Evolutionary conservation across 306 rosid genomes (phyloP).

Genomic region (Acacia crassicarpa): DNA sequence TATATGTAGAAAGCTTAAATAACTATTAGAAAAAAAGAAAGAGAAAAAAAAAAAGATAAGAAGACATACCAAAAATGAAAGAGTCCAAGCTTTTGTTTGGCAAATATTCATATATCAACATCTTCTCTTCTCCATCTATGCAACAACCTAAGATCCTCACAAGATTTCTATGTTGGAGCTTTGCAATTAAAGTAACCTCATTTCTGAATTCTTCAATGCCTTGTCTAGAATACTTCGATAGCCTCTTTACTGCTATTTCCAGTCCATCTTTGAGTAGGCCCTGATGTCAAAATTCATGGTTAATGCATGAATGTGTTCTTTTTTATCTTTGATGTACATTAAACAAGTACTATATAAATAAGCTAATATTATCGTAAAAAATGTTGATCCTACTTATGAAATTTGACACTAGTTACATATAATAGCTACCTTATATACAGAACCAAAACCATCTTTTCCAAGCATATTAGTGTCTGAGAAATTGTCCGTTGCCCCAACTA

Average conservation of each 20-base stretch:
- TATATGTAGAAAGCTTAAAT: no score
- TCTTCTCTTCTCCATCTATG: slow-evolving; percentile 37
- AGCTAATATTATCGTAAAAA: not conserved
- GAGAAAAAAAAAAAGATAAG: no score
- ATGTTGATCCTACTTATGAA: not conserved
- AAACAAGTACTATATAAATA: not conserved
- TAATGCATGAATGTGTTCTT: no score
- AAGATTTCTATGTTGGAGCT: not conserved
- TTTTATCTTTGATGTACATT: not conserved
- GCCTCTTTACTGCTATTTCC: not conserved
- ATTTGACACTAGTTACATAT: not conserved
- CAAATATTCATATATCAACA: slow-evolving; percentile 65
- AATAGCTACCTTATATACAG: not conserved
- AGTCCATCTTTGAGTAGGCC: slow-evolving; percentile 31
- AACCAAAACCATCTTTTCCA: not conserved
- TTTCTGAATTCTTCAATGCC: not conserved
- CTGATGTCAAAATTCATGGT: slow-evolving; percentile 21
- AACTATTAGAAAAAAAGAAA: no score
- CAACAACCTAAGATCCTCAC: slow-evolving; percentile 30
- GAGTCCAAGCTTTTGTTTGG: slow-evolving; percentile 61
- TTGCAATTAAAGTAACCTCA: not conserved
- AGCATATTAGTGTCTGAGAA: slow-evolving; percentile 28
- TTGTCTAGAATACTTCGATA: not conserved
- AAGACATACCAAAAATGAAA: slow-evolving; percentile 52
- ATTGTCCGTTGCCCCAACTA: slow-evolving; percentile 52